phyloP scores from a whole-genome alignment of 768 basidiomycete species.

The Termitomyces sp. region DNA sequence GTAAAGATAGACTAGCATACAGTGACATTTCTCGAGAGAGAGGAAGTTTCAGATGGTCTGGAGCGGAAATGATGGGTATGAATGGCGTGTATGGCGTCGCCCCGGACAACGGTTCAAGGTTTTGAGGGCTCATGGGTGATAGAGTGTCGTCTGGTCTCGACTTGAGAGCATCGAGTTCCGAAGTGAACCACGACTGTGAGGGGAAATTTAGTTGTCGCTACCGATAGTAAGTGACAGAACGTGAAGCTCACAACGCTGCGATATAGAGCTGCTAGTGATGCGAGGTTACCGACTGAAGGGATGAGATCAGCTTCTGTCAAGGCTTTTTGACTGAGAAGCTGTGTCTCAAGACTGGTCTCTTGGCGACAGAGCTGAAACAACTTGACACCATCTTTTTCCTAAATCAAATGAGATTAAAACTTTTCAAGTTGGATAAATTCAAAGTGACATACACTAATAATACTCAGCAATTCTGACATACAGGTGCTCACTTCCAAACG shows the following conservation, averaged over 20 bases:
- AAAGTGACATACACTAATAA: slow-evolving; percentile 41
- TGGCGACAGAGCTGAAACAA: slow-evolving; percentile 62
- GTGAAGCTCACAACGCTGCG: slow-evolving; percentile 74
- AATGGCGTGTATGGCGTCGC: slow-evolving; percentile 44
- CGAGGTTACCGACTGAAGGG: slow-evolving; percentile 65
- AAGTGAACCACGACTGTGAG: slow-evolving; percentile 79
- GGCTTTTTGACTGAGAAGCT: slow-evolving; percentile 51
- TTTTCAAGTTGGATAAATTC: neutral
- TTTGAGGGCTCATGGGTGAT: slow-evolving; percentile 50
- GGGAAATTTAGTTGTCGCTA: slow-evolving; percentile 4
- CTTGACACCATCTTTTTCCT: slow-evolving; percentile 41
- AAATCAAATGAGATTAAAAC: neutral
- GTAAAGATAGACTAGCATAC: slow-evolving; percentile 43
- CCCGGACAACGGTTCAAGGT: slow-evolving; percentile 50
- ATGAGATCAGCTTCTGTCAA: slow-evolving; percentile 68
- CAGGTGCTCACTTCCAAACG: slow-evolving; percentile 73
- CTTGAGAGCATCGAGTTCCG: slow-evolving; percentile 67
- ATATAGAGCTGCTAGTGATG: slow-evolving; percentile 75
- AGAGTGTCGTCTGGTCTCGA: slow-evolving; percentile 51
- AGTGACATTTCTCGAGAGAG: slow-evolving; percentile 86
- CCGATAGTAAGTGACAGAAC: neutral
- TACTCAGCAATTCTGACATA: slow-evolving; percentile 59
- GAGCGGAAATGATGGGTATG: slow-evolving; percentile 37
- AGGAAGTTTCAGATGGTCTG: slow-evolving; percentile 63
- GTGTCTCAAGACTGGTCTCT: slow-evolving; percentile 78